Base-by-base conservation (phyloP, 2,329 filamentous ascomycete species). In the Zasmidium angulare region DNA sequence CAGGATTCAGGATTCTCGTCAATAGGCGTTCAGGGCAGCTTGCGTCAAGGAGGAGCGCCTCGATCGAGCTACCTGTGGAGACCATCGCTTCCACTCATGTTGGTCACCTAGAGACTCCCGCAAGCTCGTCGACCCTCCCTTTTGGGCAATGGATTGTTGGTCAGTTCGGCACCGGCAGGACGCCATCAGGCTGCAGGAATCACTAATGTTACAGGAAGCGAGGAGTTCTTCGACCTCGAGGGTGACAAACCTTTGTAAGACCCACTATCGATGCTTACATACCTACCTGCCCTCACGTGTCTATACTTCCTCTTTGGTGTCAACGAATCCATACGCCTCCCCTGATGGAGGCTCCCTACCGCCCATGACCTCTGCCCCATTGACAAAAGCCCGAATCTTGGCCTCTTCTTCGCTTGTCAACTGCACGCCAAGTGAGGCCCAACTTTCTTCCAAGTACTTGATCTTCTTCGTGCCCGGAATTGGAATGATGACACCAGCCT, bases 401-500 rank as follows among this genome's bases (percentile, higher is more conserved):
- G 51, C 22, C 24, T 69, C 65, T 24, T 74, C 70, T n/a, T 67
- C 64, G 20, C 62, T 48, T 46, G 46, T 68, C 22, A 73, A 55
- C 31, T 66, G 24, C 14, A 69, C 57, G 23, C 69, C 46, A 7
- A 65, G 12, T n/a, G 66, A 58, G n/a, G 55, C 61, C 19, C 53
- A 63, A 29, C 70, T 70, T 53, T 71, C 66, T 46, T 69, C 64
- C 23, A 71, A 59, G 50, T 67, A 67, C 50, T 68, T 67, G 43
- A 66, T 58, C 12, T 53, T 59, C 55, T 65, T 69, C 1, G 67
- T 69, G 1, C 80, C 79, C 0, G 79, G 78, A 50, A 81, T 81
- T 0, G 78, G 69, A 59, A 82, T 78, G 74, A 68, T 71, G 54
- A 77, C 72, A 6, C 74, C 70, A 54, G 69, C 71, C 58, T 73